Conservation (phyloP, 176 grass and related monocot genomes). For the Cenchrus purpureus region DNA sequence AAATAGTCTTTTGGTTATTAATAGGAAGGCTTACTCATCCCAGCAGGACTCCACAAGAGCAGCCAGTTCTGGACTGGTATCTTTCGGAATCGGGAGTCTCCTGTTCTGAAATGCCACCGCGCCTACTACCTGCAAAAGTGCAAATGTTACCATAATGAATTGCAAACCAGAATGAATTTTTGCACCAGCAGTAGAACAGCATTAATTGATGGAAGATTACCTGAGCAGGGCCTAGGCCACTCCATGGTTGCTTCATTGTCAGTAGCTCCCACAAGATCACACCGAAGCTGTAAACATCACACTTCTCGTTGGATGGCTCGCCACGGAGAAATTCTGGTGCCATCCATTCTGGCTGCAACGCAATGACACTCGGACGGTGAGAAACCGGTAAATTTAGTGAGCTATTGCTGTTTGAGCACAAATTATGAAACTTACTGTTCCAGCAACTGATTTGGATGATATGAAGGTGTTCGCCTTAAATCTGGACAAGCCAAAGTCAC, state of each 20-base stretch:
- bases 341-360: constrained; percentile 92
- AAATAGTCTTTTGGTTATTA: background rate
- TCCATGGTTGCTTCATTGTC: constrained; percentile 96
- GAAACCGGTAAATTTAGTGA: background rate
- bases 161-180: background rate
- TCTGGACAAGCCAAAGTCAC: constrained; percentile 98
- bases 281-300: constrained; percentile 89
- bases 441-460: constrained; percentile 94
- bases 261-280: constrained; percentile 95
- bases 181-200: background rate
- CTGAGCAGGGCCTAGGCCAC: constrained; percentile 79
- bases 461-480: constrained; percentile 94
- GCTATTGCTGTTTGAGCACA: background rate
- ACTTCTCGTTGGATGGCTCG: constrained; percentile 89
- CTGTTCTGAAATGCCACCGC: constrained; percentile 95
- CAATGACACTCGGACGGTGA: background rate
- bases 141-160: constrained; percentile 14
- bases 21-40: constrained; percentile 67
- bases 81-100: constrained; percentile 72
- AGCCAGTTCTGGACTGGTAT: constrained; percentile 57
- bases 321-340: constrained; percentile 89
- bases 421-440: constrained; percentile 65
- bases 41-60: constrained; percentile 90
- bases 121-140: constrained; percentile 72
- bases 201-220: constrained; percentile 27